phyloP scores from a whole-genome alignment of 2,329 filamentous ascomycete species.

The Sclerotinia spermophila region DNA sequence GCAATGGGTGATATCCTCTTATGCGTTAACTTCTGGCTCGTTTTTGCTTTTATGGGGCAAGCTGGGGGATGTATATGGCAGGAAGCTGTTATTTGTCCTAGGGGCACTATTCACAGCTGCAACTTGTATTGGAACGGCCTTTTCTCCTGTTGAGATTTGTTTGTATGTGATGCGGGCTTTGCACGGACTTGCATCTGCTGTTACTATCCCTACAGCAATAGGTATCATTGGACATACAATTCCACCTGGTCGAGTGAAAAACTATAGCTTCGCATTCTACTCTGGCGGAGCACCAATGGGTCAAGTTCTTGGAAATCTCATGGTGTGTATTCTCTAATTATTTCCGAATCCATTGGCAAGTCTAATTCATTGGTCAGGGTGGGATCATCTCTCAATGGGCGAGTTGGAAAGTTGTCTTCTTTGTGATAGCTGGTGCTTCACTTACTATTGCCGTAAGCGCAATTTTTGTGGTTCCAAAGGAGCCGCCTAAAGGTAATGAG shows the following conservation, averaged over 20 bases:
- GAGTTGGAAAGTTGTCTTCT: slow-evolving; percentile 66
- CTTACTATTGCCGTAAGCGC: slow-evolving; percentile 54
- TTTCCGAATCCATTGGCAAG: neutral
- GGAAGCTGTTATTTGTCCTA: slow-evolving; percentile 44
- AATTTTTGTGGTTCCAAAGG: slow-evolving; percentile 56
- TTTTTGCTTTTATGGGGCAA: slow-evolving; percentile 49
- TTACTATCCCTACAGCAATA: slow-evolving; percentile 67
- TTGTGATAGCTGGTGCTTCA: slow-evolving; percentile 58
- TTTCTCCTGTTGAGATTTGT: slow-evolving; percentile 62
- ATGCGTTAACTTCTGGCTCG: slow-evolving; percentile 45
- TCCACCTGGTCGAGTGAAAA: slow-evolving; percentile 63
- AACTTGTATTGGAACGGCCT: slow-evolving; percentile 57
- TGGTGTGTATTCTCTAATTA: slow-evolving; percentile 19
- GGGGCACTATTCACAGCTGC: slow-evolving; percentile 58
- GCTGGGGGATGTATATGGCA: slow-evolving; percentile 49
- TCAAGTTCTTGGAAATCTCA: slow-evolving; percentile 56
- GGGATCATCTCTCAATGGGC: slow-evolving; percentile 58
- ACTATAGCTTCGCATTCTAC: slow-evolving; percentile 65
- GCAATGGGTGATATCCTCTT: slow-evolving; percentile 38
- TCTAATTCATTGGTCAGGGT: slow-evolving; percentile 46
- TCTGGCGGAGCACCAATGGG: slow-evolving; percentile 63
- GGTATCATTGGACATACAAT: slow-evolving; percentile 68
- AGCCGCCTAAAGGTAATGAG: slow-evolving; percentile 36
- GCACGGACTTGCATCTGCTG: slow-evolving; percentile 58
- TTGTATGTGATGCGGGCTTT: slow-evolving; percentile 65